A percentile compares a stretch with the other conserved stretches of the same genome.
These are phyloP conservation scores for Fistulinella cinereoalba DNA, from an alignment of 1,284 basidiomycete species.

Conservation along the genomic window DNA sequence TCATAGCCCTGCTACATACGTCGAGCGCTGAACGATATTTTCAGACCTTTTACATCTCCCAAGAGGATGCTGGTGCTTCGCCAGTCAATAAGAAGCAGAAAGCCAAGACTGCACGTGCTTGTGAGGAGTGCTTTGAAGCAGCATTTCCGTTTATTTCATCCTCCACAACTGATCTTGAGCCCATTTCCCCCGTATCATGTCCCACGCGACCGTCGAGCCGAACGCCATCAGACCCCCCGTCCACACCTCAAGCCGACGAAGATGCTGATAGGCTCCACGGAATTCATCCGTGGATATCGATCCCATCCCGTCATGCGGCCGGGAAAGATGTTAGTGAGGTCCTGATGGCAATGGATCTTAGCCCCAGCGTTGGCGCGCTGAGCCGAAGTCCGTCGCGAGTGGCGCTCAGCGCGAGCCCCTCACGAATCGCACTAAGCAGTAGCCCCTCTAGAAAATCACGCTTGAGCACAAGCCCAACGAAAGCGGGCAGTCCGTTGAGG, in stretches of 20 bases:
- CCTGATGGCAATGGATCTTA: constrained; percentile 43
- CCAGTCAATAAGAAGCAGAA: constrained; percentile 44
- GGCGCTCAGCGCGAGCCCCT: constrained; percentile 29
- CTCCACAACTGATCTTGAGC: constrained; percentile 14
- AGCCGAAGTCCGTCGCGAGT: constrained; percentile 28
- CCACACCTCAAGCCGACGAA: constrained; percentile 23
- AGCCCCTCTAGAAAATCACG: constrained; percentile 26
- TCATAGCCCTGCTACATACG: background rate
- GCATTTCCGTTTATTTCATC: constrained; percentile 66
- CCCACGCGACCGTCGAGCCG: constrained; percentile 7
- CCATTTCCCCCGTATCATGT: constrained; percentile 4
- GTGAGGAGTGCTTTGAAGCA: constrained; percentile 81
- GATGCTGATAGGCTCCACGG: constrained; percentile 3
- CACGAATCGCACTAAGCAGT: constrained; percentile 20
- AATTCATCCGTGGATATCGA: constrained; percentile 35
- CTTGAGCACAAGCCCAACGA: constrained; percentile 25
- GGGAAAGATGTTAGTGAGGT: constrained; percentile 28
- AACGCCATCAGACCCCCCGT: constrained; percentile 15
- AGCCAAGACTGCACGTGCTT: constrained; percentile 73
- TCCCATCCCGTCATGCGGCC: constrained; percentile 20
- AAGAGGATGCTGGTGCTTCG: constrained; percentile 39
- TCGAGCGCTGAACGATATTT: background rate
- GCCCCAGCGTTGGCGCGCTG: constrained; percentile 6
- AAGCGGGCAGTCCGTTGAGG: constrained; percentile 19
- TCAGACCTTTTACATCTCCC: constrained; percentile 77